phyloP scores from a whole-genome alignment of 148 eudicot genomes.

The Pouteria glomerata region DNA sequence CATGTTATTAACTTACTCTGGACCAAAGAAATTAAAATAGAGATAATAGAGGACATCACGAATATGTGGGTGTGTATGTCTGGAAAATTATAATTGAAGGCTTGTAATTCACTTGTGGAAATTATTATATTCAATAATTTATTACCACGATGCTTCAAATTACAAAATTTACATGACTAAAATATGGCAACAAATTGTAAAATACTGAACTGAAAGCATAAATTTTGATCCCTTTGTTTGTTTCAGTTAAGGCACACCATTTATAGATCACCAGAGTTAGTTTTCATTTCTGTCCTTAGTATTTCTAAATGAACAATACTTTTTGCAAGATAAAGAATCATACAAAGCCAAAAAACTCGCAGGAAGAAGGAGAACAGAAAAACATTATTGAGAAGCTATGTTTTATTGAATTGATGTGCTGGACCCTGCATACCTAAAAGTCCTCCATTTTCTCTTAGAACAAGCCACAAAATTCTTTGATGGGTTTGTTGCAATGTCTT shows the following conservation, averaged over 20 bases:
- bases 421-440: conserved; percentile 42
- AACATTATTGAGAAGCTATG: not conserved
- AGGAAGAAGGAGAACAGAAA: not conserved
- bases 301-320: not conserved
- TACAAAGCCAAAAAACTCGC: not conserved
- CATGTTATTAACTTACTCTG: not conserved
- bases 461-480: conserved; percentile 22
- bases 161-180: not conserved
- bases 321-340: not conserved
- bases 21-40: not conserved
- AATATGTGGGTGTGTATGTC: too few relatives aligned
- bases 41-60: not conserved
- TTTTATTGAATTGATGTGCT: not conserved
- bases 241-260: not conserved
- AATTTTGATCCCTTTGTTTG: not conserved
- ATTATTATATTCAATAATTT: not conserved
- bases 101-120: not conserved
- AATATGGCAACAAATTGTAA: not conserved
- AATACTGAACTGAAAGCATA: not conserved
- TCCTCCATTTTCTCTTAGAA: conserved; percentile 47
- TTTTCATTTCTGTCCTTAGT: not conserved
- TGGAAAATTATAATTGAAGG: not conserved
- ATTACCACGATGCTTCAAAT: not conserved
- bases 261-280: not conserved
- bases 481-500: conserved; percentile 45